phyloP scores from a whole-genome alignment of 257 asterid genomes.

The Solanum medicagineum region DNA sequence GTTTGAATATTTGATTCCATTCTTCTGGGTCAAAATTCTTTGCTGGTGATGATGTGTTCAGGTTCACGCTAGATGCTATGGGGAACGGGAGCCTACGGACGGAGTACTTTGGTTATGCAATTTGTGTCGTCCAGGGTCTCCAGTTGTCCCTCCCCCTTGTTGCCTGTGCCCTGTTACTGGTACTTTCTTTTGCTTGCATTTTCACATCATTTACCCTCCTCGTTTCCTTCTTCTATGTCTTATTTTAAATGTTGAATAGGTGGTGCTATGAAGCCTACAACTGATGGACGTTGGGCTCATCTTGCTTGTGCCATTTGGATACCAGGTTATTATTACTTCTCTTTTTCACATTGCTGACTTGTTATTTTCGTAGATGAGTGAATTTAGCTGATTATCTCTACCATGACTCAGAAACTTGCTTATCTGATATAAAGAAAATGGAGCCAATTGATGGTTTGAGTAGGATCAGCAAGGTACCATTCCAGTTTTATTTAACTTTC shows the following conservation, averaged over 20 bases:
- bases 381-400: not conserved
- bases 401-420: slow-evolving; percentile 76
- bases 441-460: slow-evolving; percentile 94
- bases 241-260: slow-evolving; percentile 27
- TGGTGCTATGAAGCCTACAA: slow-evolving; percentile 99
- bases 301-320: slow-evolving; percentile 99
- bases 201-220: not conserved
- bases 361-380: not conserved
- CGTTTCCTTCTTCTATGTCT: slow-evolving; percentile 7
- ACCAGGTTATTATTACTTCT: slow-evolving; percentile 50
- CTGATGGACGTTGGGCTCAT: slow-evolving; percentile 99
- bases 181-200: slow-evolving; percentile 11
- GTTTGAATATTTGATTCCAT: not conserved
- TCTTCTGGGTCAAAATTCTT: not conserved
- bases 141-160: slow-evolving; percentile 66
- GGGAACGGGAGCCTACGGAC: slow-evolving; percentile 72
- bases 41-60: slow-evolving; percentile 14
- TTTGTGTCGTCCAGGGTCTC: slow-evolving; percentile 96
- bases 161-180: slow-evolving; percentile 94
- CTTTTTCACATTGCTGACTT: not conserved
- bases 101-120: slow-evolving; percentile 97
- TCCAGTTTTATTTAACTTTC: not conserved
- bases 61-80: slow-evolving; percentile 99
- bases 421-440: slow-evolving; percentile 81
- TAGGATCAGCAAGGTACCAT: slow-evolving; percentile 70